Base-by-base conservation (phyloP, 2,329 filamentous ascomycete genomes). In the Alternaria brassicicola region DNA sequence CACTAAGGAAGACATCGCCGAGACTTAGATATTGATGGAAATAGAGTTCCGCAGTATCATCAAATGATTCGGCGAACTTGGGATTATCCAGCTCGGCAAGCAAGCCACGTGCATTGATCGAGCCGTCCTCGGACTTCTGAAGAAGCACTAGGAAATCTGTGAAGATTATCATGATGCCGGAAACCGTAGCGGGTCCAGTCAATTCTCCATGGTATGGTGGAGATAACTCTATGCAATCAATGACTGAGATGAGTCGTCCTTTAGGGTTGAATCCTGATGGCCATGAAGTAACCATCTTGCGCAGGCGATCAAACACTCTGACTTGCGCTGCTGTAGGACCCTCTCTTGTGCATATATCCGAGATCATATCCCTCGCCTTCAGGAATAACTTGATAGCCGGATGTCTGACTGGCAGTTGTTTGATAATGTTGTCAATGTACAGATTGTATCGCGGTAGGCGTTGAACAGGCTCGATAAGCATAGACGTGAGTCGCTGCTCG, bases 391-490 rank as follows among this genome's bases (percentile, higher is more conserved):
- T 89, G 52, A 97, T 83, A 0, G 93, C 93, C 3, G 93, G 91
- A 74, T 98, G 93, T 8, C 90, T 88, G 49, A 93, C 86, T 4
- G 94, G 93, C 17, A 98, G 84, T 60, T 90, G 93, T 65, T 89
- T 88, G 46, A 95, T 86, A 72, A 99, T 97, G 71, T 96, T 93
- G 79, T 99, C 95, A 68, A 99, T 98, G 72, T 98, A 89, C 33
- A 99, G 83, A 71, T 92, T 97, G 79, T 99, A 99, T 25, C 95
- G 89, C 25, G 95, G 95, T 51, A 99, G 84, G 51, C 95, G 86
- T 77, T 99, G 95, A 0, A 99, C 93, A 2, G 95, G 95, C 78
- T 99, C 95, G 75, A 99, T 99, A 53, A 99, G 85, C 62, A 95
- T 86, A 3, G 95, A 98, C 47, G 92, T 93, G 52, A 98, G 85